Percentiles rank a stretch among this genome's conserved stretches.
phyloP scores from a whole-genome alignment of 345 rosid genomes.

The Pugionium cornutum region DNA sequence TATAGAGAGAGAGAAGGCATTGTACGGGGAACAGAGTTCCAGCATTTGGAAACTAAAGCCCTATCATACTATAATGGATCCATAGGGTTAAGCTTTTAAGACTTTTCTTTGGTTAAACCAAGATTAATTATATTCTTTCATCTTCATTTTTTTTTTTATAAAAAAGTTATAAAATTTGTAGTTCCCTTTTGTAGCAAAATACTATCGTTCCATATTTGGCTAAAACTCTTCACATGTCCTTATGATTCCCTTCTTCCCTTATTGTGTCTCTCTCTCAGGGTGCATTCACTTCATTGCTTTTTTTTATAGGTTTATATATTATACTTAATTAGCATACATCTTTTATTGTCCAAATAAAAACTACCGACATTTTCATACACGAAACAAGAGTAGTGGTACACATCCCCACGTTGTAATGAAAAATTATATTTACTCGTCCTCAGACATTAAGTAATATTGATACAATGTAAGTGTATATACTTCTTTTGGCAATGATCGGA shows the following conservation, averaged over 20 bases:
- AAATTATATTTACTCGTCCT: neutral
- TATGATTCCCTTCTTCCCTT: constrained; percentile 37
- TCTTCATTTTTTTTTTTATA: neutral
- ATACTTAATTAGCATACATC: neutral
- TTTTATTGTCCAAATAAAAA: neutral
- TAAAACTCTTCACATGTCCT: constrained; percentile 30
- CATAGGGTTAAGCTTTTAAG: constrained; percentile 40
- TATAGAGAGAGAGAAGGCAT: constrained; percentile 9
- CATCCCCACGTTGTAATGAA: neutral
- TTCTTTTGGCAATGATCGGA: too few species aligned
- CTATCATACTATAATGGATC: constrained; percentile 32
- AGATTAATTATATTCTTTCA: constrained; percentile 9
- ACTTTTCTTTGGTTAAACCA: constrained; percentile 17
- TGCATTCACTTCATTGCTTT: constrained; percentile 10
- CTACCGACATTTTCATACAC: neutral
- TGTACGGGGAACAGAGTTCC: constrained; percentile 42
- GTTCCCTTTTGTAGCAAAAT: constrained; percentile 36
- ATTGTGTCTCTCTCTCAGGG: constrained; percentile 29
- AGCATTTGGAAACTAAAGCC: constrained; percentile 40
- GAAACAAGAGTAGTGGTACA: constrained; percentile 11
- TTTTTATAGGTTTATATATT: neutral
- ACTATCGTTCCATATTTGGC: constrained; percentile 38
- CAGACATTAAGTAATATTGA: neutral
- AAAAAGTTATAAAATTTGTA: neutral
- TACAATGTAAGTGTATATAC: too few species aligned